Percentiles rank a stretch among this genome's conserved stretches.
phyloP scores from a whole-genome alignment of 139 green algal species.

The Limnomonas spitsbergensis region DNA sequence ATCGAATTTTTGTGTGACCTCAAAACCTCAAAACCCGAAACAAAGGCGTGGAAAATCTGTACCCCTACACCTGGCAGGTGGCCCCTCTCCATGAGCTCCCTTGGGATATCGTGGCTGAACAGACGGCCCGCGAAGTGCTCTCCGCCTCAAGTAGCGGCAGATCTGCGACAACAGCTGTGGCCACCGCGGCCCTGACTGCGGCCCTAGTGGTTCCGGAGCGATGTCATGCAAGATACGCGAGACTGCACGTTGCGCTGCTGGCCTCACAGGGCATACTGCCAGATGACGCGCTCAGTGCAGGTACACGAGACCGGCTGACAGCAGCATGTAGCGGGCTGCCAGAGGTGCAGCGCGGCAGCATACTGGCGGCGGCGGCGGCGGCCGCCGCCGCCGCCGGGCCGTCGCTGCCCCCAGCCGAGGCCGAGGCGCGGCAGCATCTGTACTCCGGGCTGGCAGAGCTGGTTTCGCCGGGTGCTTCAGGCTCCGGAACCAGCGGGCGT shows the following conservation, averaged over 20 bases:
- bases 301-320: background rate
- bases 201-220: background rate
- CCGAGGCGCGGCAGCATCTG: background rate
- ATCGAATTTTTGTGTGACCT: no score
- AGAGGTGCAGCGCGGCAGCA: background rate
- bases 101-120: background rate
- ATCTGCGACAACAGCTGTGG: no score
- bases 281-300: background rate
- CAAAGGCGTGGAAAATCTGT: no score
- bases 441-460: background rate
- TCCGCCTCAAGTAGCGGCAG: background rate
- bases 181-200: background rate
- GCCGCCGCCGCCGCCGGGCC: no score
- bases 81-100: background rate
- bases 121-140: background rate
- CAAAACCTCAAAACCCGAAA: no score
- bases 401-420: background rate
- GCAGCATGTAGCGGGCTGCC: background rate
- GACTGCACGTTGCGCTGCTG: background rate
- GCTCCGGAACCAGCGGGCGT: background rate
- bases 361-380: background rate
- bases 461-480: background rate
- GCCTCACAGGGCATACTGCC: background rate
- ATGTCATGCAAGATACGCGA: background rate
- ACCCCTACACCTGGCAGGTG: no score